Evolutionary conservation across 1,284 basidiomycete genomes (phyloP), one percentile per base, ranked within the genome.

Genomic region (Leccinum holopus): DNA sequence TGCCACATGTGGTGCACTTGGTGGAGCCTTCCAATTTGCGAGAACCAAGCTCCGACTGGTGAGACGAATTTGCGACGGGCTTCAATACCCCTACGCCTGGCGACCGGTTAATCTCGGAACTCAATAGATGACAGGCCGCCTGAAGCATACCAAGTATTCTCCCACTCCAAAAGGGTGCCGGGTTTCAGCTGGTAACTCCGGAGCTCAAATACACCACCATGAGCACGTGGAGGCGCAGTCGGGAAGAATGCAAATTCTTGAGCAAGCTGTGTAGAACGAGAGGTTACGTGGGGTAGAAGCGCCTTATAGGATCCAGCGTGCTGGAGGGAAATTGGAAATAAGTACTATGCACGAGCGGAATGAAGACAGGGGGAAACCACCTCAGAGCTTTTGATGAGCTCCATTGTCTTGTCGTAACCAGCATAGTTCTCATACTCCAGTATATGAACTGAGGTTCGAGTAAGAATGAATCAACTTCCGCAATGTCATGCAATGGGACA

Each of bases 211-310:
- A 98, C 82, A 7, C 95, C 95, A 16, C 95, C 95, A 71, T 91
- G 84, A 21, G 87, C 82, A 68, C 85, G 90, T 2, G 94, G 94
- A 33, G 95, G 94, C 14, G 91, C 85, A 3, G 94, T 94, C 2
- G 94, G 93, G 75, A 95, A 88, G 79, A 97, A 96, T 1, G 92
- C 92, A 77, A 98, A 98, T 75, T 98, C 96, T 74, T 95, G 93
- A 67, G 88, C 87, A 59, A 97, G 82, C 70, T 96, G 94, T 25
- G 84, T 83, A 55, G 87, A 83, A 58, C 94, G 86, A 5, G 86
- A 87, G 21, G 78, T 81, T 55, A 97, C 75, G 73, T 85, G 85
- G 5, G 92, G 91, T 16, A 92, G 80, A 78, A 97, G 87, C 21
- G 82, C 83, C 67, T 85, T 78, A 73, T 86, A 87, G 55, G 84